Evolutionary conservation across 2,329 filamentous ascomycete species (phyloP).

Genomic region (Penicillium sp.): DNA sequence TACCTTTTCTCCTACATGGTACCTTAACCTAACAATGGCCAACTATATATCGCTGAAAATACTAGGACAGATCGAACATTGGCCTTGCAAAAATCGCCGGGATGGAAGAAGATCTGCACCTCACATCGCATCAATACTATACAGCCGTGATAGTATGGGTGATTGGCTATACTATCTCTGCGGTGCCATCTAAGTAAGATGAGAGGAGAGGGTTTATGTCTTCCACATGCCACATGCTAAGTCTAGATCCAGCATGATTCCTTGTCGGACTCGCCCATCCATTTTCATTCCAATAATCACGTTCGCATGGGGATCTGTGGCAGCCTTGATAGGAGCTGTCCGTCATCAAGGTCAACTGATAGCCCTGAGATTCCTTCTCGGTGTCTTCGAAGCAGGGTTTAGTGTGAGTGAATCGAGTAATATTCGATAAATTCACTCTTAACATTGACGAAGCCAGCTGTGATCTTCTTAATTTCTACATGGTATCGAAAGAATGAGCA

Average conservation of each 20-base stretch:
- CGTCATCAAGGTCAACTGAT: background rate
- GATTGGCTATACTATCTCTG: conserved; percentile 3
- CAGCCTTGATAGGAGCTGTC: conserved; percentile 1
- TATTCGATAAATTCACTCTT: background rate
- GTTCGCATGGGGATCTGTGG: background rate
- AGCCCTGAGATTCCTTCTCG: background rate
- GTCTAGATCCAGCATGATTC: background rate
- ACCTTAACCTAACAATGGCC: background rate
- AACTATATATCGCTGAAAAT: background rate
- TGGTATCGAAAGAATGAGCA: conserved; percentile 8
- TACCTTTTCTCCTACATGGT: conserved; percentile 6
- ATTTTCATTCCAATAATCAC: conserved; percentile 5
- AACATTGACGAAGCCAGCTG: background rate
- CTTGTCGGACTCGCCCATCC: background rate
- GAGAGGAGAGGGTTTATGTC: no score
- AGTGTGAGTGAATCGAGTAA: background rate
- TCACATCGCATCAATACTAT: conserved; percentile 4
- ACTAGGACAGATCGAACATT: conserved; percentile 5
- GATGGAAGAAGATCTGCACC: conserved; percentile 1
- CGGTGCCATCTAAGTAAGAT: background rate
- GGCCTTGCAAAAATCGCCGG: conserved; percentile 5
- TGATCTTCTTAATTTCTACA: conserved; percentile 6
- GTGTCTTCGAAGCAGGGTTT: conserved; percentile 3
- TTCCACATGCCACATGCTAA: background rate
- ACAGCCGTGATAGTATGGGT: conserved; percentile 4